Base-by-base conservation (phyloP, 2,329 filamentous ascomycete species). In the Alternaria arbusti region DNA sequence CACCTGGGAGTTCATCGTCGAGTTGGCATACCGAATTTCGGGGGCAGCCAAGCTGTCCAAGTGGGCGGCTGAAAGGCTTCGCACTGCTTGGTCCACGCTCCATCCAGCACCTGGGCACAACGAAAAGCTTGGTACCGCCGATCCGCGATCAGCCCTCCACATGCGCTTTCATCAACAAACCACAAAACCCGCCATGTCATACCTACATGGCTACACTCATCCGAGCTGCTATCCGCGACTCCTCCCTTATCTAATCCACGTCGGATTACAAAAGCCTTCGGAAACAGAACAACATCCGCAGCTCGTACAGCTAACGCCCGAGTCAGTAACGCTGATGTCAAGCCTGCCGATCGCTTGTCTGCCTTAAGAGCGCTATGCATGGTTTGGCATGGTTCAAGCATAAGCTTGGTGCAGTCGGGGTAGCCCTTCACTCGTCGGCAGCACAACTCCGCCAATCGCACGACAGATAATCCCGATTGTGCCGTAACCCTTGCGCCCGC, bases 81-180 rank as follows among this genome's bases (percentile, higher is more conserved):
- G 54, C 59, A 23, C 36, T 47, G 59, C 59, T 61, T 61, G 54
- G 45, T 28, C 32, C 45, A 25, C 59, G 20, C 54, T 47, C 36
- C 26, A 15, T 23, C 17, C 22, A 22, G 10, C 30, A 12, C 26
- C 6, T 32, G 30, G 30, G 30, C 30, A 32, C 30, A 32, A 44
- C 44, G 26, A 57, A 40, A 61, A 57, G 54, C 54, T 57, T 61
- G 44, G 49, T 17, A 23, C 12, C 30, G 20, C 49, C 36, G 30
- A 40, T 23, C 25, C 15, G 45, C 45, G 22, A 43, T 20, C 44
- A 47, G 44, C 20, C 44, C 10, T 20, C 30, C 46, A 52, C 49
- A 44, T 15, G 10, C 20, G 22, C 36, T 6, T 9, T 36, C 30
- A 50, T 22, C 46, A 44, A 54, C 36, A 54, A 54, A 23, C 22